Base-by-base conservation (phyloP, 1,139 yeast species). In the Suhomyces kunorum region DNA sequence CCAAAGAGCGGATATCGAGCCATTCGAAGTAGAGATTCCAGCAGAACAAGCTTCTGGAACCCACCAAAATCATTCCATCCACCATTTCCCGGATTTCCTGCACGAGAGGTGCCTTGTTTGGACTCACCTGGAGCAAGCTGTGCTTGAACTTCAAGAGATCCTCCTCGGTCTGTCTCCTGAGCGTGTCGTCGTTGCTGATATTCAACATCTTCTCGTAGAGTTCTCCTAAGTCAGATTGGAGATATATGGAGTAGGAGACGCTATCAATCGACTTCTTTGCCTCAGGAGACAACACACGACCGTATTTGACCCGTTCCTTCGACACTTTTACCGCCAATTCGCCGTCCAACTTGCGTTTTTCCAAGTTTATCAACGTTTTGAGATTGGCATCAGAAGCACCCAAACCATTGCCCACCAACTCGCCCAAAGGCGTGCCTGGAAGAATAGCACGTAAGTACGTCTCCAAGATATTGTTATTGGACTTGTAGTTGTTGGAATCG, bases 1-100 rank as follows among this genome's bases (percentile, higher is more conserved):
- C 51, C 11, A 88, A 58, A 8, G 70, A 64, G 3, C 57, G 59
- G 7, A 73, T 74, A 57, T 92, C 96, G 25, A 64, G 50, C 84
- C 92, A 85, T 52, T 92, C 96, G 50, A 89, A 78, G 51, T 80
- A 80, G 11, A 84, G 57, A 36, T 76, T 71, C 95, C 96, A 92
- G 1, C 92, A 88, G 28, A 77, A 66, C 20, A 76, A 65, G 18
- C 82, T 80, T 0, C 74, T 71, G 12, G 82, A 77, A 29, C 78
- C 75, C 11, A 92, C 78, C 19, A 83, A 63, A 3, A 89, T 80
- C 82, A 90, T 78, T 28, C 85, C 95, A 15, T 80, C 83, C 1
- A 81, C 79, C 73, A 80, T 71, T 9, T 76, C 78, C 37, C 66
- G 66, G 4, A 88, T 66, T 30, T 76, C 73, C 2, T 50, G 50